Evolutionary conservation across 139 green algal species (phyloP), one percentile per base, ranked within the genome.

Genomic region (Picochlorum sp.): DNA sequence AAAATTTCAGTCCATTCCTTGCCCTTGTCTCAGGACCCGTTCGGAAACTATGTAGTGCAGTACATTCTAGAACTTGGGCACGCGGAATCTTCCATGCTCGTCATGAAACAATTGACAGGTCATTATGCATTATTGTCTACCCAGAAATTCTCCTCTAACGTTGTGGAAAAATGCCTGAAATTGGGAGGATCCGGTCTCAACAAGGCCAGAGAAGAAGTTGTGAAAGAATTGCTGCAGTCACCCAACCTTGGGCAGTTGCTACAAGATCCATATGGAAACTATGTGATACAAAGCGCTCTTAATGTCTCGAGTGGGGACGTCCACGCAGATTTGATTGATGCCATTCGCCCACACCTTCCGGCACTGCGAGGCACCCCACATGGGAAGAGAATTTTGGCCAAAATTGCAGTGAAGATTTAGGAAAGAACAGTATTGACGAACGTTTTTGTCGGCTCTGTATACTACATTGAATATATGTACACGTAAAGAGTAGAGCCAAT

Each of bases 131-230:
- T 90, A 54, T 86, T 99, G 52, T 78, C 81, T 50, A 84, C 88
- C 63, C 94, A 99, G 71, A 99, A 99, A 85, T 99, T 99, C 79
- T 62, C 49, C 51, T 92, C 79, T 66, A 99, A 99, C 70, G 94
- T 99, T 28, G 94, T 98, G 18, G 94, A 99, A 77, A 95, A 95
- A 81, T 97, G 90, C 81, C 79, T 99, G 14, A 99, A 99, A 85
- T 83, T 97, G 49, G 76, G 81, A 18, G 74, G 70, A n/a, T 59
- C 65, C 20, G 61, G 61, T 37, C 71, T 95, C 65, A 81, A 92
- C 26, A 69, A 87, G 63, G 67, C 77, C 63, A 78, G 89, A 18
- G 79, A 92, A 59, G 65, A 58, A 10, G 84, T 97, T 26, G 79
- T 99, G 13, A 65, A 69, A 14, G 94, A 99, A 82, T 63, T 99